Conservation (phyloP, 2,329 filamentous ascomycete genomes). For the Aspergillus sp. region DNA sequence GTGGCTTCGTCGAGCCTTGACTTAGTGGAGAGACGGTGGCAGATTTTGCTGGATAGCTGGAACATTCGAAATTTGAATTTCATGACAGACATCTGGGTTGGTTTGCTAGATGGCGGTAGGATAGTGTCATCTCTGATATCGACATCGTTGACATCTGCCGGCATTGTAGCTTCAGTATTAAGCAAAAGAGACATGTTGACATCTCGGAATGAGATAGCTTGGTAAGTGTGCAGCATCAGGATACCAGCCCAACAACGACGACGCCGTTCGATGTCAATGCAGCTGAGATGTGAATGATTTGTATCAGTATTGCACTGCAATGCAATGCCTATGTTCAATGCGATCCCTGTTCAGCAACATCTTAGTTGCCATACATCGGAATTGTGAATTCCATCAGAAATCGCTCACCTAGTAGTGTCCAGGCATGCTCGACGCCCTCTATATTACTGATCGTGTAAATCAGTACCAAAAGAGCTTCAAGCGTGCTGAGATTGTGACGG, state of each 20-base stretch:
- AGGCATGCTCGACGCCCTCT: slow-evolving; percentile 18
- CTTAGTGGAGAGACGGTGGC: slow-evolving; percentile 11
- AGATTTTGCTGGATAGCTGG: slow-evolving; percentile 20
- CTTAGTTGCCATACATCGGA: too few relatives aligned
- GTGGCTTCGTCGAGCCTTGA: slow-evolving; percentile 4
- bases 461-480: slow-evolving; percentile 25
- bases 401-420: slow-evolving; percentile 20
- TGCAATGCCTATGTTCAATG: slow-evolving; percentile 24
- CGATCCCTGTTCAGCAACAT: slow-evolving; percentile 7
- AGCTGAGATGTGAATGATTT: slow-evolving; percentile 7
- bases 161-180: slow-evolving; percentile 14
- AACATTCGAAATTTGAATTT: slow-evolving; percentile 24
- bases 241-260: slow-evolving; percentile 28
- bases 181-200: slow-evolving; percentile 18
- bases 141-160: slow-evolving; percentile 19
- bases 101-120: slow-evolving; percentile 7
- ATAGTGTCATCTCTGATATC: slow-evolving; percentile 10
- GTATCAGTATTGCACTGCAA: slow-evolving; percentile 23
- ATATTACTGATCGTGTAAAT: slow-evolving; percentile 24
- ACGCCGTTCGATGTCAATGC: slow-evolving; percentile 19
- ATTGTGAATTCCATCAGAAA: not conserved
- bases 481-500: slow-evolving; percentile 21
- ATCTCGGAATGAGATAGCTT: slow-evolving; percentile 20
- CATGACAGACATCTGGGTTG: slow-evolving; percentile 29
- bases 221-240: slow-evolving; percentile 26